These are phyloP conservation scores for Fistulinella staudtii DNA, from an alignment of 1,284 basidiomycete genomes.

Conservation along the genomic window DNA sequence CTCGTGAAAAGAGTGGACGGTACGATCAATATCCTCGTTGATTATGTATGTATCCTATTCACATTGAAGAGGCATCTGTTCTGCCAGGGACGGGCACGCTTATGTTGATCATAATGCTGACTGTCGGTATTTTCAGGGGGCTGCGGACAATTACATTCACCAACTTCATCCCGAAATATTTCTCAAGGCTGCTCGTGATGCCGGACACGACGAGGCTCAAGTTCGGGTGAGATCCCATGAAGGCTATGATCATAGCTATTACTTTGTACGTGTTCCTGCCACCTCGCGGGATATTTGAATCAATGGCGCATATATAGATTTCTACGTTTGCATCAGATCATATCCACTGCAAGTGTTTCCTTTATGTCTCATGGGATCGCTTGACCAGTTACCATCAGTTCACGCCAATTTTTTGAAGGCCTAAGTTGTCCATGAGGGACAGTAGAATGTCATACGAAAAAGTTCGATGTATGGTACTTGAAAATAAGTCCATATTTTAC, in stretches of 20 bases:
- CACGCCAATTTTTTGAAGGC: constrained; percentile 76
- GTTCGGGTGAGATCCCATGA: constrained; percentile 81
- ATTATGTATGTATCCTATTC: constrained; percentile 56
- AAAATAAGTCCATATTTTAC: no score
- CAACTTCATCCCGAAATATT: constrained; percentile 92
- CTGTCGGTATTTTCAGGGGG: constrained; percentile 57
- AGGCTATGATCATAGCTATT: constrained; percentile 93
- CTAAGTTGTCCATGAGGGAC: constrained; percentile 32
- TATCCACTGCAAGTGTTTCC: constrained; percentile 40
- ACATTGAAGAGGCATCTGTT: not conserved
- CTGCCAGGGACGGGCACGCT: not conserved
- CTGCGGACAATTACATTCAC: constrained; percentile 83
- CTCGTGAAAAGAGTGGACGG: constrained; percentile 66
- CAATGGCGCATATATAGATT: constrained; percentile 69
- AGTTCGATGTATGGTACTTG: no score
- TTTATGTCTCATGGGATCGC: not conserved
- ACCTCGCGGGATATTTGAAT: constrained; percentile 42
- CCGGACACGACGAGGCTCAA: constrained; percentile 71
- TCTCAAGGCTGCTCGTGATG: constrained; percentile 67
- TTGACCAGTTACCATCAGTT: constrained; percentile 42
- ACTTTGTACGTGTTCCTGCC: constrained; percentile 64
- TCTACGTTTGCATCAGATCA: constrained; percentile 74
- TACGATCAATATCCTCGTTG: constrained; percentile 78
- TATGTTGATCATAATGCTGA: no score
- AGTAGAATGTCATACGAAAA: no score